phyloP scores from a whole-genome alignment of 495 filamentous ascomycete species.

The Hypoxylon lienhwacheense region DNA sequence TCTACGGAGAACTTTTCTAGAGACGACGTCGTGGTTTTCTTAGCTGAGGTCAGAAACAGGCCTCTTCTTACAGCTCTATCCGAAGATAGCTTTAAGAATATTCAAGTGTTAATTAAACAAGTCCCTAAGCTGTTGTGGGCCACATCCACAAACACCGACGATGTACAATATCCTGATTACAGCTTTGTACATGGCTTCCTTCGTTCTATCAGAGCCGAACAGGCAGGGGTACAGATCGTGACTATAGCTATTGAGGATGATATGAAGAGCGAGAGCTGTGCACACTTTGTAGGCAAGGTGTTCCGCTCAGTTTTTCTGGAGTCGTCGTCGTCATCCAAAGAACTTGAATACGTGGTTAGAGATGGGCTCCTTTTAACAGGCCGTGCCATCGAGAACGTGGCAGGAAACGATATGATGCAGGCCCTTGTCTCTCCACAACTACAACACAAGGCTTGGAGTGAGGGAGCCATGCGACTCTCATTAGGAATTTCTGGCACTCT shows the following conservation, averaged over 20 bases:
- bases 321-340: too few species aligned
- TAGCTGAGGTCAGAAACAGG: constrained; percentile 49
- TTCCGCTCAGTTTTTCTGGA: constrained; percentile 28
- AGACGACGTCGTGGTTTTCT: constrained; percentile 44
- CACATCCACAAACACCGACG: constrained; percentile 8
- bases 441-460: too few species aligned
- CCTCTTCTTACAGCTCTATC: constrained; percentile 48
- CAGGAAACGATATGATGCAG: too few species aligned
- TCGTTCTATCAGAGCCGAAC: constrained; percentile 35
- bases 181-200: constrained; percentile 34
- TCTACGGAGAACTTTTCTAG: constrained; percentile 7
- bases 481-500: constrained; percentile 29
- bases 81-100: constrained; percentile 28
- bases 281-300: constrained; percentile 25
- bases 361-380: too few species aligned
- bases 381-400: too few species aligned
- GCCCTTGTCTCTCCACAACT: too few species aligned
- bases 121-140: constrained; percentile 40
- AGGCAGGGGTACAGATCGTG: constrained; percentile 34
- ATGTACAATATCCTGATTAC: constrained; percentile 32
- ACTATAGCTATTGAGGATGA: constrained; percentile 33
- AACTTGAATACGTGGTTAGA: too few species aligned
- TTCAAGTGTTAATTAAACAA: constrained; percentile 43
- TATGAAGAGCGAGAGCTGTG: not conserved
- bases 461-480: constrained; percentile 27